Base-by-base conservation (phyloP, 2,329 filamentous ascomycete species). In the Arthrobotrys sphaeroides region DNA sequence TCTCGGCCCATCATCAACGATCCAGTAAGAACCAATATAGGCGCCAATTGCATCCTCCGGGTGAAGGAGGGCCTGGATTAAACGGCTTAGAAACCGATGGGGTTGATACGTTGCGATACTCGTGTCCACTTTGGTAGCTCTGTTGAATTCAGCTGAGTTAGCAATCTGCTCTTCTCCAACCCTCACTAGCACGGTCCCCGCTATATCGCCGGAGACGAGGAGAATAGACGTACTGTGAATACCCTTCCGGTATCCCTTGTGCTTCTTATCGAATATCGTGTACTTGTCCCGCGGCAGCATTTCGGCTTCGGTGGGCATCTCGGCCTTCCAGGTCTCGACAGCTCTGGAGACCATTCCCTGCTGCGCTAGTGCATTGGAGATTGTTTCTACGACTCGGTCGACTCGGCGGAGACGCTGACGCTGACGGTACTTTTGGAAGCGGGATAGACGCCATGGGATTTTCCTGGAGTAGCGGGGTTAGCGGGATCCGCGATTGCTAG, bases 201-300 rank as follows among this genome's bases (percentile, higher is more conserved):
- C n/a, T n/a, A n/a, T 42, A 62, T 20, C 38, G 22, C 3, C 49
- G 18, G 24, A 45, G 6, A 9, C n/a, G 43, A 68, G 36, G 20
- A 57, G 38, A 42, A 12, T 28, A n/a, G 68, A 89, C 93, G 80
- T 87, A 97, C 94, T 98, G 84, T 98, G 94, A 83, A 99, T 94
- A 67, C 93, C 92, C 88, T 99, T 99, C 82, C 95, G 87, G 83
- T 98, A 99, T 80, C 88, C 90, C 89, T 94, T 96, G 83, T 91
- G 93, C 84, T 98, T 97, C 80, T 94, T 90, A 84, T 97, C 94
- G 84, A 98, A 99, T 81, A 99, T 91, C 26, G 93, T 97, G 85
- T 99, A 99, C 85, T 99, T 99, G 85, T 99, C 95, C 84, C 89
- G 91, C 51, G 95, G 91, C 82, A 96, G 82, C 95, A 99, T 99